Base-by-base conservation (phyloP, 2,329 filamentous ascomycete species). In the Epicoccum sorghinum region DNA sequence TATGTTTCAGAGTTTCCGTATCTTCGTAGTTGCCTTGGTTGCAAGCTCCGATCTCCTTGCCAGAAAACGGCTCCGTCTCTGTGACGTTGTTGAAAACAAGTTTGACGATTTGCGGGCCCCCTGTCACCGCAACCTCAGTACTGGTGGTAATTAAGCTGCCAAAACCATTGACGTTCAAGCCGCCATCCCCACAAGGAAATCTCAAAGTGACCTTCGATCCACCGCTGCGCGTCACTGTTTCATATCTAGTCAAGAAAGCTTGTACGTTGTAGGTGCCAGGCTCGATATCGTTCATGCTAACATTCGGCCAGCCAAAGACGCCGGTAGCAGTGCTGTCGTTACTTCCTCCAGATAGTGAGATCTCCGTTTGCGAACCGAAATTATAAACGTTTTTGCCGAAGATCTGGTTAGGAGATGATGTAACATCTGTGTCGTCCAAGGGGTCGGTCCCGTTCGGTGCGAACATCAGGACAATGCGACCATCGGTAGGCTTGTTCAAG, bases 1-100 rank as follows among this genome's bases (percentile, higher is more conserved):
- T 44, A 43, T 73, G 57, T 50, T 74, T 75, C 2, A 75, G 47
- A 4, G 53, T 53, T 6, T 68, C 61, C 0, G 67, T 73, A 25
- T 76, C 72, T 27, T 61, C 55, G 45, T 75, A 75, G 48, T 76
- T 77, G n/a, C 72, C 74, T 47, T 77, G 74, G 18, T 64, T 56
- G 54, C 74, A 75, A 3, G 71, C 71, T 1, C 74, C 73, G 27
- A 75, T 73, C 49, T 76, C 74, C 6, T 57, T 67, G 3, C 73
- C 73, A 13, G 57, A 63, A 47, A 72, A 69, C 1, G 57, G 42
- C n/a, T 64, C 58, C 3, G 52, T 18, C 2, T 60, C 57, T 1
- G 64, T 68, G 23, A 69, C 50, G 38, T 68, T 68, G 49, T 65
- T 66, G 58, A 76, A 73, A 7, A 51, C 57, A 24, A 76, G 65